Evolutionary conservation across 371 early-diverging fungal species (phyloP), one percentile per base, ranked within the genome.

Genomic region (Umbelopsis sp.): DNA sequence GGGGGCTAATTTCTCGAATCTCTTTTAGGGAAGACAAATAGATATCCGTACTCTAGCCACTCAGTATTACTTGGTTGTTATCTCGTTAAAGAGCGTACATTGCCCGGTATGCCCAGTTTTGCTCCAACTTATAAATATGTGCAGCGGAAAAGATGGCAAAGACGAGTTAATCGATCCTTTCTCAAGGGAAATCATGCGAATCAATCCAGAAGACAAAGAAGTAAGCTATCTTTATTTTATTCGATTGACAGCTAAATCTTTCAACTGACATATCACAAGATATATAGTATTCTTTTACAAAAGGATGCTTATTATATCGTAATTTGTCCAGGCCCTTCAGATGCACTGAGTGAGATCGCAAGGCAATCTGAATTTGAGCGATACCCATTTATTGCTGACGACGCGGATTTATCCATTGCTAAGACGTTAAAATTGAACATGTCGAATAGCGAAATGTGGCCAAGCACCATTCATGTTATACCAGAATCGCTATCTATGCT

Each of bases 231-330:
- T 38, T 65, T 7, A 25, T 48, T 46, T 57, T 65, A 22, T 4
- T 29, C 11, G 16, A 57, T 57, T 18, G 37, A 5, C 3, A 7
- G 1, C n/a, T 35, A 29, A 16, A 35, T 5, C 11, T 25, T 4
- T 4, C 16, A 2, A 16, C 7, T 35, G 6, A 57, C 57, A 37
- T 16, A 8, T 18, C 12, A 3, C 7, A 29, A 82, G 83, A 74
- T 77, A 44, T 78, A 71, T 66, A 69, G 70, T 12, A 37, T 74
- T 4, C 63, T 82, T n/a, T 62, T 82, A 52, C 68, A 70, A 62
- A 63, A 71, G 10, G 83, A 82, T 53, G 76, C 83, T 6, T 80
- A 82, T 53, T 82, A 75, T 52, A 72, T 82, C 29, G 66, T 80
- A 16, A 38, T 82, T 10, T 82, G 83, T 44, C 83, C 83, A 29